phyloP scores from a whole-genome alignment of 2,329 filamentous ascomycete species.

The Epichloe gansuensis region DNA sequence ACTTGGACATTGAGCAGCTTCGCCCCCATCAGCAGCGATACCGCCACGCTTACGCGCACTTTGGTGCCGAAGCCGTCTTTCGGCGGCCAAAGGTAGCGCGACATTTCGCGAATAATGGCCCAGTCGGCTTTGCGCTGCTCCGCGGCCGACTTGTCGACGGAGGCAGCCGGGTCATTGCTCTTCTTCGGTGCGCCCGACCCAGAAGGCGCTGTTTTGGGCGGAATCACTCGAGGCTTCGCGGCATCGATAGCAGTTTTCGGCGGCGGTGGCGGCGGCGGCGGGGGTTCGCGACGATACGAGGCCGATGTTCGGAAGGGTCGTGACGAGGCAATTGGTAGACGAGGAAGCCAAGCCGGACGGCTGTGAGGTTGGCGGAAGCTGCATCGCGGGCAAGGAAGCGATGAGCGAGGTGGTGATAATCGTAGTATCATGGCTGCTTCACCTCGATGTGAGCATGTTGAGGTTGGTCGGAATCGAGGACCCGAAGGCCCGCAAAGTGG shows the following conservation, averaged over 20 bases:
- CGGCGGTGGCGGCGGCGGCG: slow-evolving; percentile 10
- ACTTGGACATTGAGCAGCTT: slow-evolving; percentile 97
- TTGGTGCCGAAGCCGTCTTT: slow-evolving; percentile 59
- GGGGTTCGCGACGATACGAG: slow-evolving; percentile 15
- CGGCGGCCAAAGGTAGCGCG: slow-evolving; percentile 90
- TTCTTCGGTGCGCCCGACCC: slow-evolving; percentile 10
- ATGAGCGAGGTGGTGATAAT: slow-evolving; percentile 20
- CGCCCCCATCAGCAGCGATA: slow-evolving; percentile 71
- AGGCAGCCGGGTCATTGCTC: slow-evolving; percentile 20
- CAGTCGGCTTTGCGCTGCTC: slow-evolving; percentile 95
- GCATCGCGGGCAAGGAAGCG: slow-evolving; percentile 20
- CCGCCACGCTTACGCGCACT: slow-evolving; percentile 71
- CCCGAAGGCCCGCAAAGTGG: background rate
- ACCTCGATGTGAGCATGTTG: slow-evolving; percentile 1
- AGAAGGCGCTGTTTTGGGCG: slow-evolving; percentile 1
- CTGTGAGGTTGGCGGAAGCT: slow-evolving; percentile 14
- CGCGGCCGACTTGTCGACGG: slow-evolving; percentile 43
- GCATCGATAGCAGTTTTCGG: slow-evolving; percentile 3
- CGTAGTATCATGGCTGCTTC: slow-evolving; percentile 22
- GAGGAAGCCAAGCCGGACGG: slow-evolving; percentile 18
- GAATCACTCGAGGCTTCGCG: background rate
- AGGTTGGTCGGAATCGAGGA: background rate
- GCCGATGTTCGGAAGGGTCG: slow-evolving; percentile 22
- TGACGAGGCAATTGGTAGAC: slow-evolving; percentile 12
- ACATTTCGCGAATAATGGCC: slow-evolving; percentile 98